Base-by-base conservation (phyloP, 2,329 filamentous ascomycete species). In the Stachybotrys echinatus region DNA sequence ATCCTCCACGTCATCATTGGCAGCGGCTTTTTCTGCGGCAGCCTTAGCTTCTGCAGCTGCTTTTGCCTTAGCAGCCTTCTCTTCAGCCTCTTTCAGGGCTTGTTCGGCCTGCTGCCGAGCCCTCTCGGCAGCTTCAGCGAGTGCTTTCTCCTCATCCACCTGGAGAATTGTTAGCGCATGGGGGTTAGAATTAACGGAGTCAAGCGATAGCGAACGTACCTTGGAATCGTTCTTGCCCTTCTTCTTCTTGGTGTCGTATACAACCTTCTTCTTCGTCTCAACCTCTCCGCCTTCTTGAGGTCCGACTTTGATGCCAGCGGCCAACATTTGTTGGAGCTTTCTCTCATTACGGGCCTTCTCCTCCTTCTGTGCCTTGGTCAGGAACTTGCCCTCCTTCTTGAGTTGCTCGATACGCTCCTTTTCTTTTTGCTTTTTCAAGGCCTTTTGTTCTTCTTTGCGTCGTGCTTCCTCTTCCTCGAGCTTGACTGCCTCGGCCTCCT, bases 371-470 rank as follows among this genome's bases (percentile, higher is more conserved):
- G 89, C 88, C 71, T 92, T 92, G 57, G 89, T 92, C 62, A 92
- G 73, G 70, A 87, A 92, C 63, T 89, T 92, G 66, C 89, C 89
- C 66, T 91, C 88, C 67, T 88, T 89, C 80, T 92, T 94, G 50
- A 90, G 80, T 72, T 92, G 86, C 64, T 94, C 89, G 53, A 92
- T 85, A 69, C 81, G 89, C 67, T 92, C 87, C 75, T 88, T 92
- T 61, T 95, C 89, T 65, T 83, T 90, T 61, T 90, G 88, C 76
- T 92, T 94, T 77, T 88, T 92, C 42, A 83, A 71, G 2, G 84
- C 83, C 69, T 83, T 89, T 47, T 84, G 83, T 63, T 92, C 89
- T 61, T 89, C 87, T 56, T 75, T 84, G 51, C 77, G 79, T 71
- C 84, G 83, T 50, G 73, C 67, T 61, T 92, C 88, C 66, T 92